Percentiles rank a stretch among this genome's conserved stretches.
These are phyloP conservation scores for Leucoagaricus sp. DNA, from an alignment of 1,284 basidiomycete species.

Conservation along the genomic window DNA sequence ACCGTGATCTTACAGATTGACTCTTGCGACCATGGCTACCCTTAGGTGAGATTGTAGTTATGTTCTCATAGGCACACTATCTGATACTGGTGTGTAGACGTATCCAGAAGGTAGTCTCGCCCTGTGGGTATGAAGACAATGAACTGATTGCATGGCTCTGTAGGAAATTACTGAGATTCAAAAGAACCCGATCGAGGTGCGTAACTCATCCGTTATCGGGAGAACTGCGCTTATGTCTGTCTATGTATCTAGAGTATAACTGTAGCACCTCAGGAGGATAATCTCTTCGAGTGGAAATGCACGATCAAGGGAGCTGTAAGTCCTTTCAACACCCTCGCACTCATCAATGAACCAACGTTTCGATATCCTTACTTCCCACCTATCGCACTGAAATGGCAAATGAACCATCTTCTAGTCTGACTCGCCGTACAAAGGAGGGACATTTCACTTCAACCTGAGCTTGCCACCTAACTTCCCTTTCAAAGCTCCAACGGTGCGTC, in stretches of 20 bases:
- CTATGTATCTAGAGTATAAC: conserved; percentile 49
- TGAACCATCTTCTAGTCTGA: conserved; percentile 53
- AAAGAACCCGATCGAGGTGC: conserved; percentile 62
- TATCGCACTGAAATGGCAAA: conserved; percentile 10
- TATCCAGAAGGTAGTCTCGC: conserved; percentile 59
- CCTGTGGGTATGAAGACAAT: neutral
- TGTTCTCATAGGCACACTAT: conserved; percentile 3
- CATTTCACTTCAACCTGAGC: conserved; percentile 72
- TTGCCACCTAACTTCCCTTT: conserved; percentile 85
- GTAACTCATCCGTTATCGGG: conserved; percentile 10
- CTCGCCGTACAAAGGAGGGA: conserved; percentile 85
- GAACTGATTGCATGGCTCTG: conserved; percentile 14
- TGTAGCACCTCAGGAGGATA: conserved; percentile 69
- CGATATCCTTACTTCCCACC: neutral
- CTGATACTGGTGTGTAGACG: conserved; percentile 44
- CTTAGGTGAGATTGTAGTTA: conserved; percentile 45
- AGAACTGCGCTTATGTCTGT: conserved; percentile 11
- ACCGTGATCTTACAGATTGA: neutral
- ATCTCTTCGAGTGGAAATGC: conserved; percentile 80
- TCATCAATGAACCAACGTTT: conserved; percentile 10
- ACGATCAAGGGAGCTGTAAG: conserved; percentile 72
- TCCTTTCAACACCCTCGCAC: neutral
- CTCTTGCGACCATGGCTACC: conserved; percentile 40
- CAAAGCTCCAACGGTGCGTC: conserved; percentile 79
- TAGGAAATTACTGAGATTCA: conserved; percentile 67